phyloP scores from a whole-genome alignment of 73 alveolate genomes.

The Vitrella brassicaformis region DNA sequence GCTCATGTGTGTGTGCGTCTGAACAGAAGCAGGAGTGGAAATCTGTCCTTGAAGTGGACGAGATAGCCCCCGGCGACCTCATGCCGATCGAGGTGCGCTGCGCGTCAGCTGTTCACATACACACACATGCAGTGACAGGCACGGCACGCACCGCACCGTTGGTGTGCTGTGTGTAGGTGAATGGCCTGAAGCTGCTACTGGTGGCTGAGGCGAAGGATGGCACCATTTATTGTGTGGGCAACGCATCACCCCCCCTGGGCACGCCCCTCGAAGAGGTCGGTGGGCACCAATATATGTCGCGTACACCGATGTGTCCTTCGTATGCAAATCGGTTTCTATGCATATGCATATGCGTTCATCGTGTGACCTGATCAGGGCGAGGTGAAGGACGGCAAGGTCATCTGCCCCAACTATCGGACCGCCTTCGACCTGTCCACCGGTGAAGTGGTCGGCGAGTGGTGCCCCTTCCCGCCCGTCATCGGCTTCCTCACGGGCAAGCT shows the following conservation, averaged over 20 bases:
- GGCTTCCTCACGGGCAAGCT: background rate
- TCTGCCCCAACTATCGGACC: constrained; percentile 1
- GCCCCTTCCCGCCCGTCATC: constrained; percentile 3
- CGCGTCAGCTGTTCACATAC: no score
- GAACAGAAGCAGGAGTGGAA: background rate
- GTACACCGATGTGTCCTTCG: no score
- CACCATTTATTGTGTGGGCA: background rate
- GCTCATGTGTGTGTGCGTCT: no score
- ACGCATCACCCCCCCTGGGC: background rate
- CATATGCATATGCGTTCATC: no score
- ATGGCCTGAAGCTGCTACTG: no score
- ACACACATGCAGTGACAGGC: no score
- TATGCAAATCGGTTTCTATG: no score
- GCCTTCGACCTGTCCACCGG: background rate
- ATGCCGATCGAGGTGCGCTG: no score
- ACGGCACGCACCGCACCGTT: no score
- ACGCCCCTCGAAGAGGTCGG: background rate
- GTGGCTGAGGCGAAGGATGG: background rate
- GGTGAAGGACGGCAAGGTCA: background rate
- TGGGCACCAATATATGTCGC: no score
- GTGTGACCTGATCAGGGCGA: no score
- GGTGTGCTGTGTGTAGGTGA: no score
- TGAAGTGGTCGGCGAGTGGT: background rate
- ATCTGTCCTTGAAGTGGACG: background rate
- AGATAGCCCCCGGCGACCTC: background rate